Percentiles rank a stretch among this genome's conserved stretches.
Evolutionary conservation across 1,139 yeast species (phyloP).

Genomic region (Hansenula sp.): DNA sequence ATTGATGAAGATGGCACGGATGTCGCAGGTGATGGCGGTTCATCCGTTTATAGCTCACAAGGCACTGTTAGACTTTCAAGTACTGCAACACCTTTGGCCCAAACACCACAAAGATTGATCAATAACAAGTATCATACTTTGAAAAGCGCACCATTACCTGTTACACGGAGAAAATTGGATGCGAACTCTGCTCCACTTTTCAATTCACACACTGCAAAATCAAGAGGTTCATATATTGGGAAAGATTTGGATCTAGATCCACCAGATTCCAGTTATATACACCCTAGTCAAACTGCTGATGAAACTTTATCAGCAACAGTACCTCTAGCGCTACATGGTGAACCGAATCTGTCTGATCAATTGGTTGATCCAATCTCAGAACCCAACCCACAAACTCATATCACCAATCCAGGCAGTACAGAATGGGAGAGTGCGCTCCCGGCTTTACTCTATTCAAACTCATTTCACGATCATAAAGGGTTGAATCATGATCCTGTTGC

Average conservation of each 20-base stretch:
- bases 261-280: neutral
- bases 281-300: neutral
- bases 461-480: neutral
- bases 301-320: too few species aligned
- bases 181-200: too few species aligned
- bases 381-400: neutral
- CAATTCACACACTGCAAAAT: neutral
- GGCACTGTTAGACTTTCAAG: neutral
- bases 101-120: neutral
- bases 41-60: slow-evolving; percentile 1
- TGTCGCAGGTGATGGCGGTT: neutral
- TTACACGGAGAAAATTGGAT: neutral
- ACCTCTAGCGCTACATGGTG: too few species aligned
- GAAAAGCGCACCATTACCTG: neutral
- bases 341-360: too few species aligned
- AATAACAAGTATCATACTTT: neutral
- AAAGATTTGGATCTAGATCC: neutral
- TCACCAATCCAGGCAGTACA: neutral
- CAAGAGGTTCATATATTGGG: neutral
- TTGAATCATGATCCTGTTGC: neutral
- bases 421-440: slow-evolving; percentile 4
- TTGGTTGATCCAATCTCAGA: too few species aligned
- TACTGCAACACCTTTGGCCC: neutral
- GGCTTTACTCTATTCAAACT: slow-evolving; percentile 2
- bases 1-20: neutral